These are phyloP conservation scores for Choanephora cucurbitarum DNA, from an alignment of 371 early-diverging fungal species.

Conservation along the genomic window DNA sequence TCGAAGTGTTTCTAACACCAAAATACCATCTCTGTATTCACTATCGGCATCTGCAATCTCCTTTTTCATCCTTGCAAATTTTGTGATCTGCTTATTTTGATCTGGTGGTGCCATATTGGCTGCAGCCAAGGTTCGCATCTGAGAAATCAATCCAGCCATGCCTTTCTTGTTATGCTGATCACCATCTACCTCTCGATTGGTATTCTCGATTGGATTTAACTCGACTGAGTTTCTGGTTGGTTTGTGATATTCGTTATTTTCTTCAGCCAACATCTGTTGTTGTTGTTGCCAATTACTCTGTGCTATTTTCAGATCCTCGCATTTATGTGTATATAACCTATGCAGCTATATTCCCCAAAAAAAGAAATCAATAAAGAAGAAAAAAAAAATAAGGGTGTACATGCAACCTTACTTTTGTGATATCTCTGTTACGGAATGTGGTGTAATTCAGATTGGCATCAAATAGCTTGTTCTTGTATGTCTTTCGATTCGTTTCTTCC, in stretches of 20 bases:
- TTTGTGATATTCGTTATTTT: conserved; percentile 1
- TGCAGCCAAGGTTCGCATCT: conserved; percentile 38
- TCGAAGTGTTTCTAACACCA: conserved; percentile 48
- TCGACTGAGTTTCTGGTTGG: conserved; percentile 19
- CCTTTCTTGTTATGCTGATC: conserved; percentile 30
- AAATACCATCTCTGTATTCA: conserved; percentile 58
- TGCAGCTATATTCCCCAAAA: conserved; percentile 47
- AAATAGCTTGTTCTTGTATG: conserved; percentile 24
- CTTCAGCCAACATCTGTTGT: conserved; percentile 9
- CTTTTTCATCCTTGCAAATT: conserved; percentile 51
- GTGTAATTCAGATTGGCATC: conserved; percentile 41
- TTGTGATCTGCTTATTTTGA: conserved; percentile 44
- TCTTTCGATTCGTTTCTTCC: conserved; percentile 39
- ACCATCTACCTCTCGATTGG: conserved; percentile 17
- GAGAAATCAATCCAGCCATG: conserved; percentile 44
- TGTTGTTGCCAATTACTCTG: conserved; percentile 32
- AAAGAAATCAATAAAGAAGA: not conserved
- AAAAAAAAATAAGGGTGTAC: not conserved
- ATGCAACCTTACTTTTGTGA: conserved; percentile 35
- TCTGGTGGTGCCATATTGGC: conserved; percentile 24
- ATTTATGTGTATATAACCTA: conserved; percentile 44
- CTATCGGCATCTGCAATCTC: conserved; percentile 61
- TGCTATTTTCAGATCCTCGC: conserved; percentile 31
- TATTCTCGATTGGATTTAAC: conserved; percentile 4
- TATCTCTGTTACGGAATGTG: conserved; percentile 39